These are phyloP conservation scores for Mycena filopes DNA, from an alignment of 768 basidiomycete species.

Conservation along the genomic window DNA sequence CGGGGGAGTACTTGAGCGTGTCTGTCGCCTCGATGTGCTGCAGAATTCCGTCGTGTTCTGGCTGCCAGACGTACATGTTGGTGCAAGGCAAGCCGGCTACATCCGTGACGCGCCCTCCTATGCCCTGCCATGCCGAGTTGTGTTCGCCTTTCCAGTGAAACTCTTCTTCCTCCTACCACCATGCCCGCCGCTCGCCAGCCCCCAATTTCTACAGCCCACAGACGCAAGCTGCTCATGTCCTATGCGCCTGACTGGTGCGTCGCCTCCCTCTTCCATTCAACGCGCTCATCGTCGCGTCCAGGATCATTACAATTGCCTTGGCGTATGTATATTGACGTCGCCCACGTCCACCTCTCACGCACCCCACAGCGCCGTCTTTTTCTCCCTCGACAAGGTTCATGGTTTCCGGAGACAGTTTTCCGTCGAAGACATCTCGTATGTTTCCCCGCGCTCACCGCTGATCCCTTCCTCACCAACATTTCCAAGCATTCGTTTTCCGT, in stretches of 20 bases:
- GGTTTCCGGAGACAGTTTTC: slow-evolving; percentile 86
- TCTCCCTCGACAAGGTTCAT: slow-evolving; percentile 69
- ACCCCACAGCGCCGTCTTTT: slow-evolving; percentile 64
- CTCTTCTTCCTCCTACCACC: not conserved
- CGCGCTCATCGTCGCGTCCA: slow-evolving; percentile 36
- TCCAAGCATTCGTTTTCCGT: slow-evolving; percentile 44
- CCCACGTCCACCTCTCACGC: not conserved
- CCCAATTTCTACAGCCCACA: slow-evolving; percentile 38
- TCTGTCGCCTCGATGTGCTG: slow-evolving; percentile 75
- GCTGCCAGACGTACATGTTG: slow-evolving; percentile 28
- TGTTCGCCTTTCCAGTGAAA: not conserved
- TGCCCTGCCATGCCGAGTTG: slow-evolving; percentile 1
- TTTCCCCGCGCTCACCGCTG: slow-evolving; percentile 23
- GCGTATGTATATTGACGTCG: slow-evolving; percentile 58
- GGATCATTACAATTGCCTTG: slow-evolving; percentile 74
- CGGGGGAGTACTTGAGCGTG: slow-evolving; percentile 62
- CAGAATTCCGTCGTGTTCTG: slow-evolving; percentile 70
- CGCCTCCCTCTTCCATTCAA: slow-evolving; percentile 4
- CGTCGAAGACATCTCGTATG: slow-evolving; percentile 79
- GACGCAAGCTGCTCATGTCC: slow-evolving; percentile 61
- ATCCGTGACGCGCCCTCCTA: no score
- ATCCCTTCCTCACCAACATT: slow-evolving; percentile 37
- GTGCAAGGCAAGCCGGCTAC: no score
- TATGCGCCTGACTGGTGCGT: slow-evolving; percentile 84
- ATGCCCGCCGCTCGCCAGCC: slow-evolving; percentile 4